Evolutionary conservation across 2,329 filamentous ascomycete species (phyloP).

Genomic region (Aspergillus sp.): DNA sequence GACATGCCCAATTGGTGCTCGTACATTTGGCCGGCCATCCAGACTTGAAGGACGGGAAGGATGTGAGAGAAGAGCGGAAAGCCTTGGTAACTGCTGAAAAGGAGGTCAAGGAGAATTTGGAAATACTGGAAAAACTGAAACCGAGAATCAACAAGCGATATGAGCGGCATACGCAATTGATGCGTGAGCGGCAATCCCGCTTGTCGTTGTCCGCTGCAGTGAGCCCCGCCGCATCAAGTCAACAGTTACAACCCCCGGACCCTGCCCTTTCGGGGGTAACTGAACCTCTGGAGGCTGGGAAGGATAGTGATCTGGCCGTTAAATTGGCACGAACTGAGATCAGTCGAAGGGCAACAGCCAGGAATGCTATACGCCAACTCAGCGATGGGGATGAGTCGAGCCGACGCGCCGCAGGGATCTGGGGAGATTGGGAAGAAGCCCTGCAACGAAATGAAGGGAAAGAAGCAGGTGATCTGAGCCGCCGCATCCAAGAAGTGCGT

Average conservation of each 20-base stretch:
- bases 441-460: conserved; percentile 31
- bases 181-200: conserved; percentile 46
- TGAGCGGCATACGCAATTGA: conserved; percentile 63
- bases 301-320: conserved; percentile 74
- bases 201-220: conserved; percentile 31
- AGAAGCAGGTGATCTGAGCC: conserved; percentile 47
- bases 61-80: conserved; percentile 54
- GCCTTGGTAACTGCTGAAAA: conserved; percentile 58
- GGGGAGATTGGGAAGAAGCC: conserved; percentile 54
- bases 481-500: conserved; percentile 53
- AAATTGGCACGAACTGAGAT: conserved; percentile 73
- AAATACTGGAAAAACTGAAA: conserved; percentile 74
- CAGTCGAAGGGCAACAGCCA: conserved; percentile 62
- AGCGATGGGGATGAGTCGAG: conserved; percentile 58
- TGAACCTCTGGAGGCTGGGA: conserved; percentile 66
- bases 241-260: conserved; percentile 42
- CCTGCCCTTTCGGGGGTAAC: conserved; percentile 60
- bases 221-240: conserved; percentile 13
- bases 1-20: conserved; percentile 82
- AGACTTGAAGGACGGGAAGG: conserved; percentile 65
- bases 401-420: conserved; percentile 54
- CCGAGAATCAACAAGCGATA: conserved; percentile 72
- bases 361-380: conserved; percentile 58
- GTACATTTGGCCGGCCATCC: conserved; percentile 75
- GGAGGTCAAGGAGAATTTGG: conserved; percentile 64